These are phyloP conservation scores for Triglochin maritima DNA, from an alignment of 106 monocot genomes.

Conservation along the genomic window DNA sequence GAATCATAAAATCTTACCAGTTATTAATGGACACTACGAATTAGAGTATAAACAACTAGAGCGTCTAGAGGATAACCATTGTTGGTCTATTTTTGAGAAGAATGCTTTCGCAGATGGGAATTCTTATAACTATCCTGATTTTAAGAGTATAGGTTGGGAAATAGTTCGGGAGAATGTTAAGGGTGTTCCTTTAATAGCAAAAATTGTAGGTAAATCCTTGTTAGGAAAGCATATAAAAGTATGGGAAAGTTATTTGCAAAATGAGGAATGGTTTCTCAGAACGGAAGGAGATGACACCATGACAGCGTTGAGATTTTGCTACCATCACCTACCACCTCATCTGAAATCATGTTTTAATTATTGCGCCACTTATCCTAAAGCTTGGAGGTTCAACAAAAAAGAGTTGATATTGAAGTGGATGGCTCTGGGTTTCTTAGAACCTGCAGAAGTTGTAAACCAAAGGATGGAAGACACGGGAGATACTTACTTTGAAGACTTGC, in stretches of 20 bases:
- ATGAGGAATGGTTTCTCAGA: constrained; percentile 14
- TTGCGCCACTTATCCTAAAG: constrained; percentile 1
- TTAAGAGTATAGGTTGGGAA: not conserved
- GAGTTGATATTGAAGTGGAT: too few relatives aligned
- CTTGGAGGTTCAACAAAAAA: too few relatives aligned
- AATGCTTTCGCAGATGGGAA: constrained; percentile 4
- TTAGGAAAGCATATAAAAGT: constrained; percentile 10
- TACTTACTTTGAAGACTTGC: too few relatives aligned
- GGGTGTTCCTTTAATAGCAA: constrained; percentile 13
- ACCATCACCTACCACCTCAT: constrained; percentile 28
- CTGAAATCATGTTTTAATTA: constrained; percentile 45
- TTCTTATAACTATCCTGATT: not conserved
- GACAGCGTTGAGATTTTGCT: constrained; percentile 27
- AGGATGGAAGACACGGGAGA: too few relatives aligned
- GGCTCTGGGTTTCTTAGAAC: too few relatives aligned
- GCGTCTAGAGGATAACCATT: not conserved
- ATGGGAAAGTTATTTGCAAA: constrained; percentile 23
- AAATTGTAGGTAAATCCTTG: constrained; percentile 21
- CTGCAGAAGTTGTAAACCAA: too few relatives aligned
- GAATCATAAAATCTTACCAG: not conserved
- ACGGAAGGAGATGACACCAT: constrained; percentile 15
- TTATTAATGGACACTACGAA: not conserved
- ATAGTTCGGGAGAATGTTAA: constrained; percentile 8
- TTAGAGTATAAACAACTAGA: not conserved
- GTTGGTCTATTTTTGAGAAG: constrained; percentile 10